Evolutionary conservation across 768 basidiomycete species (phyloP), one percentile per base, ranked within the genome.

Genomic region (Tephrocybe sp.): DNA sequence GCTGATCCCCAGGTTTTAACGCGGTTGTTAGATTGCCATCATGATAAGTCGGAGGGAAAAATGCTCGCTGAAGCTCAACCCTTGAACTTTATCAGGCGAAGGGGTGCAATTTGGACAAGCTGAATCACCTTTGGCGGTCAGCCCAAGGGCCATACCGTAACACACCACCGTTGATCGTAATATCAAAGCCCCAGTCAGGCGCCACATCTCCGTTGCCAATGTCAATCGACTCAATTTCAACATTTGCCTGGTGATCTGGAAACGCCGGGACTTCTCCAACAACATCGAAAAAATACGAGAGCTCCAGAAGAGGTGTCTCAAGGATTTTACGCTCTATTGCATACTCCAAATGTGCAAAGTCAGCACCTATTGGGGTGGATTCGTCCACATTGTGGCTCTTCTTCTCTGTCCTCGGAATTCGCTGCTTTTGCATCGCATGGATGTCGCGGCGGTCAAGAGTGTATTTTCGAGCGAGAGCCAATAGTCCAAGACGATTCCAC

Each of bases 131-230:
- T 67, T 97, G 96, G 21, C 95, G 79, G 69, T 98, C 96, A 19
- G 94, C 88, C 96, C 96, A 98, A 3, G 96, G 96, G 4, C 96
- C 96, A 63, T 98, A 98, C 16, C 82, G 79, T 28, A 97, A 56
- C 28, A 76, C 65, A 0, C 92, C 95, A 15, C 84, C 84, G 50
- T 82, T 73, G n/a, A 98, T 72, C 15, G 86, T 77, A 15, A 98
- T 57, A 60, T 98, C 91, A 21, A 97, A 70, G 2, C 95, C 96
- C 91, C 94, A 98, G 62, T 98, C 92, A 5, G 96, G 96, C 18
- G 89, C 76, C 34, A 86, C 62, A 59, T 90, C 94, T 1, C 92
- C 87, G 61, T 97, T 97, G 2, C 91, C 93, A 42, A 94, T 75
- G 54, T 92, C 86, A 60, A 80, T 73, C 5, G 76, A 65, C 49